Conservation (phyloP, 306 rosid species). For the Nissolia schottii region DNA sequence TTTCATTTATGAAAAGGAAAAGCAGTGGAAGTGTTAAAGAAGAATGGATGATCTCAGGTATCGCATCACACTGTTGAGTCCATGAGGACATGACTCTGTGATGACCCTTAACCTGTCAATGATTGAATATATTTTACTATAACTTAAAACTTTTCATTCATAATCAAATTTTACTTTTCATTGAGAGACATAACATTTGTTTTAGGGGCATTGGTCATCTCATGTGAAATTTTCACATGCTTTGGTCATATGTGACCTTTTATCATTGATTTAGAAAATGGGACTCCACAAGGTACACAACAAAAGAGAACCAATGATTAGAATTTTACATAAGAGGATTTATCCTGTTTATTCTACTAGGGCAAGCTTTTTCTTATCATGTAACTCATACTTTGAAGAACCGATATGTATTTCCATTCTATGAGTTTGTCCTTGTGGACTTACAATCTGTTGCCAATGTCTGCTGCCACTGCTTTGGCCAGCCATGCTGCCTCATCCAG, state of each 20-base stretch:
- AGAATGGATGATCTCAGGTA: constrained; percentile 1
- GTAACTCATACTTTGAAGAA: no score
- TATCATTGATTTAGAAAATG: no score
- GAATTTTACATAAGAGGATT: no score
- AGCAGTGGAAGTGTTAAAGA: neutral
- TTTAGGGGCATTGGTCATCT: no score
- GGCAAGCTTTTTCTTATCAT: no score
- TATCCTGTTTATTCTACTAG: no score
- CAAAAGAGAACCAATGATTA: no score
- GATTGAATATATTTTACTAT: neutral
- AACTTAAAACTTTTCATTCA: no score
- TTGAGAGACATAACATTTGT: neutral
- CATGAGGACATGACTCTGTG: neutral
- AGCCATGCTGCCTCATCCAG: constrained; percentile 81
- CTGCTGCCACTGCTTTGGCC: constrained; percentile 68
- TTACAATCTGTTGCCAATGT: constrained; percentile 63
- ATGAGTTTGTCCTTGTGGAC: neutral
- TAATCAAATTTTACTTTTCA: neutral
- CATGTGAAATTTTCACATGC: no score
- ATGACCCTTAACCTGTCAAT: neutral
- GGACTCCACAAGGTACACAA: no score
- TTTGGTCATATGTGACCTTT: no score
- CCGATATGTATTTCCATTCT: neutral
- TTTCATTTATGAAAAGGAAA: neutral
- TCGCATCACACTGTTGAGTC: neutral